Evolutionary conservation across 257 asterid genomes (phyloP).

Genomic region (Penstemon newberryi): DNA sequence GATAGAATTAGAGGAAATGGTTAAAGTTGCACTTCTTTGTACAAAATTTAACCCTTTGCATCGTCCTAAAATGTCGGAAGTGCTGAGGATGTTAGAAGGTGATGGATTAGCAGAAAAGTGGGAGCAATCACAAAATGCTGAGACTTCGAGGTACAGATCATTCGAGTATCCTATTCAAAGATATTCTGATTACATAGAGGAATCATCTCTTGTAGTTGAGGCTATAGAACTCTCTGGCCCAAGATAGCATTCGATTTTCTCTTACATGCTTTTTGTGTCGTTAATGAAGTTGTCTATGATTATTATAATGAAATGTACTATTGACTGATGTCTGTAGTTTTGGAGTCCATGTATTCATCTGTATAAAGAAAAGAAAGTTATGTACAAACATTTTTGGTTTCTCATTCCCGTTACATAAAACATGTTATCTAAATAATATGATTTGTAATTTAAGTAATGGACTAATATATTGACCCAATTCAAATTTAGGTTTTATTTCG

Average conservation of each 20-base stretch:
- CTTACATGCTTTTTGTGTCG: not conserved
- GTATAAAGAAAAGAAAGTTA: conserved; percentile 43
- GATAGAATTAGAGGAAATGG: conserved; percentile 78
- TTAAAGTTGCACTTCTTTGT: conserved; percentile 78
- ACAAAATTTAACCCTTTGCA: conserved; percentile 78
- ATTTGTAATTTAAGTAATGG: too few species aligned
- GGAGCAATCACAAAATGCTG: conserved; percentile 74
- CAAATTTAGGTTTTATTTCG: too few species aligned
- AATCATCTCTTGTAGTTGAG: conserved; percentile 78
- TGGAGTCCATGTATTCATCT: conserved; percentile 43
- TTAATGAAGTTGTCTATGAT: not conserved
- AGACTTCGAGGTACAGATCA: conserved; percentile 55
- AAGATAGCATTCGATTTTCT: conserved; percentile 46
- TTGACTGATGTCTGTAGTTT: conserved; percentile 44
- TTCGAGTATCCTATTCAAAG: conserved; percentile 58
- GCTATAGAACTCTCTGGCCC: conserved; percentile 97
- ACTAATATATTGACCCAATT: too few species aligned
- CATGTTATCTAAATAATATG: too few species aligned
- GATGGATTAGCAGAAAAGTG: conserved; percentile 88
- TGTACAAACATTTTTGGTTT: conserved; percentile 37
- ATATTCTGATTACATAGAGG: conserved; percentile 78
- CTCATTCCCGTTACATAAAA: too few species aligned
- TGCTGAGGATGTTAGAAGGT: conserved; percentile 91
- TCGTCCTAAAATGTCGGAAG: conserved; percentile 93
- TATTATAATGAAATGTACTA: conserved; percentile 16